These are phyloP conservation scores for Tricholoma saponaceum DNA, from an alignment of 768 basidiomycete species.

Conservation along the genomic window DNA sequence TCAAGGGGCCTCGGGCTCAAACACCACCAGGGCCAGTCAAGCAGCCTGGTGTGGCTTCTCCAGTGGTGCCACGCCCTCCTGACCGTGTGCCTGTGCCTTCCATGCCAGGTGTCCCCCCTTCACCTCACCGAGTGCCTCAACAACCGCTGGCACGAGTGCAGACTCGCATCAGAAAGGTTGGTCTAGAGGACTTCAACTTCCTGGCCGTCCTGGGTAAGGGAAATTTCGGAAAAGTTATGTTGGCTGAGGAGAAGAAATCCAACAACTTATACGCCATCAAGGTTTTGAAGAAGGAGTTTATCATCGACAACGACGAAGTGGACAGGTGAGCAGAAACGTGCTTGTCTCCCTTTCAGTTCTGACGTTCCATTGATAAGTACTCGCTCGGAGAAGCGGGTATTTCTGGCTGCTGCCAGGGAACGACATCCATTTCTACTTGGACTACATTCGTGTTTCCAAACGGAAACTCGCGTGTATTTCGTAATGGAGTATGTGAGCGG, in stretches of 20 bases:
- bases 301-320: slow-evolving; percentile 99
- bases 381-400: slow-evolving; percentile 98
- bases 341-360: slow-evolving; percentile 5
- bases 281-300: slow-evolving; percentile 99
- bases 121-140: slow-evolving; percentile 26
- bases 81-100: slow-evolving; percentile 25
- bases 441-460: slow-evolving; percentile 99
- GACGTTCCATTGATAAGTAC: slow-evolving; percentile 51
- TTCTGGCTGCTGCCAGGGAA: slow-evolving; percentile 93
- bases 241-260: slow-evolving; percentile 95
- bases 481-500: slow-evolving; percentile 99
- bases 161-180: slow-evolving; percentile 77
- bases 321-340: slow-evolving; percentile 63
- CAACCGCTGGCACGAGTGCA: slow-evolving; percentile 37
- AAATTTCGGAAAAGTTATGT: slow-evolving; percentile 99
- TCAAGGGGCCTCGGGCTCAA: slow-evolving; percentile 14
- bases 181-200: slow-evolving; percentile 98
- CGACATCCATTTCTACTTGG: slow-evolving; percentile 97
- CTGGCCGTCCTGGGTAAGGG: slow-evolving; percentile 97
- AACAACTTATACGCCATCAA: slow-evolving; percentile 96
- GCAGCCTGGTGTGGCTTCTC: slow-evolving; percentile 30
- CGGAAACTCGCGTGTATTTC: slow-evolving; percentile 98
- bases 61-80: slow-evolving; percentile 25
- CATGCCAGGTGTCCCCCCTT: neutral
- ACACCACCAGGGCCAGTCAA: slow-evolving; percentile 29